Evolutionary conservation across 1,284 basidiomycete genomes (phyloP), one percentile per base, ranked within the genome.

Genomic region (Athelia sp.): DNA sequence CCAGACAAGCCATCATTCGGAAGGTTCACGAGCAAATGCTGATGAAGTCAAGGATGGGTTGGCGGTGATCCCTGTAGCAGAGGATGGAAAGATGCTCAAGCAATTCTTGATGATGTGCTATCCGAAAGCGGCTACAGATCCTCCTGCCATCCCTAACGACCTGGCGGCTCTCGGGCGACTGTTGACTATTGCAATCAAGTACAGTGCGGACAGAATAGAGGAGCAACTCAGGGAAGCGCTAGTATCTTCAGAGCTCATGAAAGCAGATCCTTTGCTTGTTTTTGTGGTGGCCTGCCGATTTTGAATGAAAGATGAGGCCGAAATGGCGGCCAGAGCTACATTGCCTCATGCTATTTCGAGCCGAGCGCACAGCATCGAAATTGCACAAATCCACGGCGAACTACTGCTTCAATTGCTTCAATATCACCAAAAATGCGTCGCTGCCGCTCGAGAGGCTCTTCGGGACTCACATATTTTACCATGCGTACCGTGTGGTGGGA

Each of bases 51-150:
- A 50, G 35, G 53, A 56, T 32, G 54, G 51, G 9, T 47, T 55
- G n/a, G 54, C 51, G 19, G 53, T 66, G 36, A 35, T 68, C 29
- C 24, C 50, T 2, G 44, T 68, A 13, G 18, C 54, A 19, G 66
- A 68, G 50, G 40, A 51, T 14, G 59, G 60, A 47, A 51, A 55
- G 23, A 52, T 40, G 6, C 9, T 40, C 8, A n/a, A n/a, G 19
- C 6, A 9, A n/a, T 40, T 40, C 9, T 40, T 40, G 36, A 8
- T 17, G 8, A n/a, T 40, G n/a, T 44, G 43, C 43, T 44, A 44
- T 22, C 43, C 43, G 19, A 9, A 8, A n/a, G 15, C 43, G 10
- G 23, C 23, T 8, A 21, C 10, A 8, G 19, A 21, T 21, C n/a
- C 43, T 22, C 43, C 43, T 6, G 43, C 8, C 4, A 22, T 44